These are phyloP conservation scores for Ambrosiella beaveri DNA, from an alignment of 2,329 filamentous ascomycete species.

Conservation along the genomic window DNA sequence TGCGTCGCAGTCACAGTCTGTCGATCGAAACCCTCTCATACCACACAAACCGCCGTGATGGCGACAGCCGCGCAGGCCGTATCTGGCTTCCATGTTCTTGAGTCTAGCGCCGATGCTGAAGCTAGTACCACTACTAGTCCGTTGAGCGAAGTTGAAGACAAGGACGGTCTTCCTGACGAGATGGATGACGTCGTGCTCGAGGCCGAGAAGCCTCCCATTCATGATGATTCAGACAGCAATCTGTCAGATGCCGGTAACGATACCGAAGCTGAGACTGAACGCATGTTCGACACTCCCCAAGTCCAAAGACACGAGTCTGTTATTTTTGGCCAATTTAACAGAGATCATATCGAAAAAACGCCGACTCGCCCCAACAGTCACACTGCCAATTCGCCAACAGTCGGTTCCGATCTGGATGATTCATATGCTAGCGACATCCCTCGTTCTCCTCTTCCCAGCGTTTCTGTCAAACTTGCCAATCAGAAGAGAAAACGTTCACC, in stretches of 20 bases:
- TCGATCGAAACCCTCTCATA: slow-evolving; percentile 12
- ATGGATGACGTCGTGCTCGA: slow-evolving; percentile 40
- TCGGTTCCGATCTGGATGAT: slow-evolving; percentile 10
- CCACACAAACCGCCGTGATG: slow-evolving; percentile 23
- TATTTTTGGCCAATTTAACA: slow-evolving; percentile 37
- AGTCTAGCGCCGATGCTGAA: slow-evolving; percentile 32
- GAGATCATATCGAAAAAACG: slow-evolving; percentile 41
- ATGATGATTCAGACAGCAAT: slow-evolving; percentile 28
- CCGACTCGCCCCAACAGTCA: slow-evolving; percentile 33
- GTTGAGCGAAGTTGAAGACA: slow-evolving; percentile 79
- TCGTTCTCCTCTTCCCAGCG: slow-evolving; percentile 8
- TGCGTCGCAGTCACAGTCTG: slow-evolving; percentile 1
- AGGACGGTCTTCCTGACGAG: slow-evolving; percentile 52
- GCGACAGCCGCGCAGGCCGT: slow-evolving; percentile 34
- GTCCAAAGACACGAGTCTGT: slow-evolving; percentile 46
- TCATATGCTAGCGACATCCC: slow-evolving; percentile 10
- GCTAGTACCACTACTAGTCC: slow-evolving; percentile 73
- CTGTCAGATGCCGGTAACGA: slow-evolving; percentile 43
- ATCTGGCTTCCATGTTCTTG: slow-evolving; percentile 30
- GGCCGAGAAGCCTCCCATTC: slow-evolving; percentile 18
- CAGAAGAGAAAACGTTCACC: slow-evolving; percentile 35
- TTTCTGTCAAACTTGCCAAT: slow-evolving; percentile 18
- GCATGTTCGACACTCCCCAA: slow-evolving; percentile 74
- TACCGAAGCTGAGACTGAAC: slow-evolving; percentile 86
- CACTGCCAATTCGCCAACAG: slow-evolving; percentile 5